Evolutionary conservation across 768 basidiomycete species (phyloP), one percentile per base, ranked within the genome.

Genomic region (Epithele typhae): DNA sequence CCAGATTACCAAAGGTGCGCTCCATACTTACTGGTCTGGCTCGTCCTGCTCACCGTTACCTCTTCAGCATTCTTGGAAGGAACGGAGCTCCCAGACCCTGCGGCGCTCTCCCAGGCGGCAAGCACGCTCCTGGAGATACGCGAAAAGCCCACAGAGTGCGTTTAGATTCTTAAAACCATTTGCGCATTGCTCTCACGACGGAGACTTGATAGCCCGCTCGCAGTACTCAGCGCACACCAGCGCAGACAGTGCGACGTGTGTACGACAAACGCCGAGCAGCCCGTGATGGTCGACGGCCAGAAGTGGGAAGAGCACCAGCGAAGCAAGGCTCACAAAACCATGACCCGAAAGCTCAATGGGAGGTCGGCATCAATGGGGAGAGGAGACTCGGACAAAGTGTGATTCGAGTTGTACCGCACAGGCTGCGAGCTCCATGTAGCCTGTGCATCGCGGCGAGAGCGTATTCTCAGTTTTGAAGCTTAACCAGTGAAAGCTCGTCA

Each of bases 211-310:
- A 92, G 88, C 52, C 86, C 87, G 2, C 63, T 65, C 1, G 72
- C 73, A 3, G 66, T 79, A 15, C 64, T 90, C 4, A 60, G 67
- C 37, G 78, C 79, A 1, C 75, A 80, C 40, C 76, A 69, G 45
- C 82, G 81, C 53, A 59, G 74, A 5, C 65, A 78, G 4, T 92
- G 89, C 60, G 57, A 72, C 2, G 61, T 73, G 9, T 92, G 89
- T 56, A 89, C 88, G 8, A 45, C 59, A 3, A 68, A 87, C 45
- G 56, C 70, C 2, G 63, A 72, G 18, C 69, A 72, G 21, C 89
- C 89, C 0, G 63, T 79, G 12, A 76, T 87, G 71, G 77, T 92
- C 65, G 76, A 87, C 40, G 68, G 70, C 37, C 73, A 71, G 8
- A 46, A 48, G 39, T 84, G 85, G 81, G 68, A 72, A 2, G 64